Evolutionary conservation across 169 alveolate species (phyloP).

Genomic region (Miamiensis avidus): DNA sequence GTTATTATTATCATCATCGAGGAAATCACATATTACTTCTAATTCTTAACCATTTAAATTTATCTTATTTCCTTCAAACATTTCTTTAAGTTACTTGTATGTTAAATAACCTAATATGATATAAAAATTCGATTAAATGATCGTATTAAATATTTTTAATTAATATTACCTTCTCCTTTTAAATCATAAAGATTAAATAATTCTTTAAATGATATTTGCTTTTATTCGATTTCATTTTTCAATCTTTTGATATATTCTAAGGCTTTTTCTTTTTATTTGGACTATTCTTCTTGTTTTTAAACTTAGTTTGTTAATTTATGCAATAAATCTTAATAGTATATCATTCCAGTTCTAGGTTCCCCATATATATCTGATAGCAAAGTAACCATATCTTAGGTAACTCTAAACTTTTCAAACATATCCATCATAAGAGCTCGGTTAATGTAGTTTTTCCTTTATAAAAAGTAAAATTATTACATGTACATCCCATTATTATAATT

Average conservation of each 20-base stretch:
- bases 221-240: background rate
- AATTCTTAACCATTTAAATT: background rate
- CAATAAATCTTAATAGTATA: background rate
- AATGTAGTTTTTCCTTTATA: background rate
- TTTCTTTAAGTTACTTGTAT: background rate
- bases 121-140: too few species aligned
- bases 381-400: background rate
- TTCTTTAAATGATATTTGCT: background rate
- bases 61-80: too few species aligned
- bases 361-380: background rate
- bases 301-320: too few species aligned
- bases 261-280: background rate
- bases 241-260: too few species aligned
- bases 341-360: background rate
- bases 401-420: background rate
- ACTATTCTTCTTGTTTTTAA: background rate
- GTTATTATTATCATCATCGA: background rate
- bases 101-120: background rate
- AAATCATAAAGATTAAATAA: background rate
- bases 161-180: background rate
- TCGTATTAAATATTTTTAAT: too few species aligned
- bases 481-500: background rate
- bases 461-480: too few species aligned
- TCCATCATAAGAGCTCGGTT: background rate
- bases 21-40: background rate